Evolutionary conservation across 441 rosid species (phyloP).

Genomic region (Mallotus repandus): DNA sequence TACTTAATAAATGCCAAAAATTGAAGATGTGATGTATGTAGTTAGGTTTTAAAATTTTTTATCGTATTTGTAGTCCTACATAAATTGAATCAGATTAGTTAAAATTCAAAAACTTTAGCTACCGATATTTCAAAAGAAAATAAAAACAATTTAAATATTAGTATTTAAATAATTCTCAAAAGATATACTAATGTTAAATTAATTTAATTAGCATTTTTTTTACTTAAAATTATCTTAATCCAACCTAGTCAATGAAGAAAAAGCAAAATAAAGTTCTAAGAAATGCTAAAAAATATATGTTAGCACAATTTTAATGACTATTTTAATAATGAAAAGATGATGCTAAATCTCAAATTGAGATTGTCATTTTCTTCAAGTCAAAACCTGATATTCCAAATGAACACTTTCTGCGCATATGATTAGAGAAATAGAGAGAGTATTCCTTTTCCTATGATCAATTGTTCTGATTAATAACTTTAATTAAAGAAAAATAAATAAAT

Average conservation of each 20-base stretch:
- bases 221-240: too few species aligned
- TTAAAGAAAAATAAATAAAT: not conserved
- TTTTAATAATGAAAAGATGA: not conserved
- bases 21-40: too few species aligned
- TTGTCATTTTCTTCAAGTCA: slow-evolving; percentile 32
- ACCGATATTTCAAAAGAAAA: too few species aligned
- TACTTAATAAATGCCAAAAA: too few species aligned
- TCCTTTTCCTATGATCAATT: not conserved
- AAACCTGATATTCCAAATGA: slow-evolving; percentile 22
- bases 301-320: not conserved
- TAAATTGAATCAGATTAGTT: too few species aligned
- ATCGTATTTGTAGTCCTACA: too few species aligned
- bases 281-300: not conserved
- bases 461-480: not conserved
- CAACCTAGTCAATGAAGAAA: slow-evolving; percentile 1
- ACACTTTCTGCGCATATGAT: slow-evolving; percentile 37
- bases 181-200: too few species aligned
- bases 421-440: slow-evolving; percentile 17
- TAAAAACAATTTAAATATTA: too few species aligned
- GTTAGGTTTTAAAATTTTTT: too few species aligned
- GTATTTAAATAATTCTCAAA: too few species aligned
- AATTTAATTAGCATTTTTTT: too few species aligned
- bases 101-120: too few species aligned
- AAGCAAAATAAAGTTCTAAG: not conserved
- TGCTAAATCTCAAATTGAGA: slow-evolving; percentile 14